Base-by-base conservation (phyloP, 768 basidiomycete species). In the Harrya chromipes region DNA sequence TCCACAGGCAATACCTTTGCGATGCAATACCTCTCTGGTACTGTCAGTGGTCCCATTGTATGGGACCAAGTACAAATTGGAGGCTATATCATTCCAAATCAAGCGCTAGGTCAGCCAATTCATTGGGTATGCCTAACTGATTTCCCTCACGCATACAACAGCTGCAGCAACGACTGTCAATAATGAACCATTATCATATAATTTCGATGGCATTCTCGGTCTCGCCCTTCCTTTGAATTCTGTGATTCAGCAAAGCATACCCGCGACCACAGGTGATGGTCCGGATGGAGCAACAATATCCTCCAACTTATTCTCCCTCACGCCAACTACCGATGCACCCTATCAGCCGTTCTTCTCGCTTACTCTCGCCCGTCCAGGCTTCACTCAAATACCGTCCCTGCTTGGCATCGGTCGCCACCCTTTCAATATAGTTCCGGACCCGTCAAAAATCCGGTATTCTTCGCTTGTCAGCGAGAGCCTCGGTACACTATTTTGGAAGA, bases 401-500 rank as follows among this genome's bases (percentile, higher is more conserved):
- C 73, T 91, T 1, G 84, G 84, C 1, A 84, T 91, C 19, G 89
- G 89, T 0, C 70, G 70, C 12, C 89, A 91, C 54, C 87, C 87
- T 5, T 40, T 65, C 12, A 49, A 55, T 4, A 58, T 84, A n/a
- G 74, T 83, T 6, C 56, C 73, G 1, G 75, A 87, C 54, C 80
- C 84, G 0, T 71, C 72, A 12, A 59, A 68, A 6, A 70, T 89
- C 24, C 55, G 60, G 16, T 88, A 85, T 57, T 74, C 74, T 1
- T 45, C 64, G 1, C 67, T 85, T 26, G 72, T 81, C 0, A 61
- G 67, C 35, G 70, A 75, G 4, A 36, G 50, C 6, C 34, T 43
- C 0, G 83, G 82, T 0, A 69, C 65, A 2, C 58, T 77, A 1
- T 87, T 77, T 52, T 91, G 89, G 89, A 81, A 87, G 57, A 74